These are phyloP conservation scores for Vitis hybrid DNA, from an alignment of 177 flowering plant species.

Conservation along the genomic window DNA sequence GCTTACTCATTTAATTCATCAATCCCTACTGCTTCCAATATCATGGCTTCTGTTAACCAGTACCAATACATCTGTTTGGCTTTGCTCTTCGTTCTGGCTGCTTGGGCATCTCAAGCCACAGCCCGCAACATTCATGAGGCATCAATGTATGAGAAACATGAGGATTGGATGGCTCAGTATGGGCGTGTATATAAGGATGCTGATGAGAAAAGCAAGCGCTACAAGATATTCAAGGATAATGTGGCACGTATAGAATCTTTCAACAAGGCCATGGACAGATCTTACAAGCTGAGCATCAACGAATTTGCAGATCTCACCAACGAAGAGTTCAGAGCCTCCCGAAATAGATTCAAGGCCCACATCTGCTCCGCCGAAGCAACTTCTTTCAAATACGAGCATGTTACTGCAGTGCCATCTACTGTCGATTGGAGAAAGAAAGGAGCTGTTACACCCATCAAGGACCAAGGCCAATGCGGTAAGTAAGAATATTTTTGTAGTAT, in stretches of 20 bases:
- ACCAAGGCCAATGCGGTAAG: constrained; percentile 30
- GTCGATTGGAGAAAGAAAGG: constrained; percentile 29
- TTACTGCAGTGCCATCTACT: constrained; percentile 6
- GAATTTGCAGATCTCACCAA: constrained; percentile 25
- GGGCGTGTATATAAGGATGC: constrained; percentile 12
- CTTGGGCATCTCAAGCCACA: constrained; percentile 3
- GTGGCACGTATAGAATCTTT: constrained; percentile 18
- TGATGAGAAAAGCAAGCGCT: constrained; percentile 4
- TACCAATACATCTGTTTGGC: constrained; percentile 3
- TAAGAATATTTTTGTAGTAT: too few species aligned
- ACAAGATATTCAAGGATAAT: constrained; percentile 11
- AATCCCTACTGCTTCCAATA: neutral
- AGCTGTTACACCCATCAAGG: constrained; percentile 25
- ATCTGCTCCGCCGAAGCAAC: neutral
- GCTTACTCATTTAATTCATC: too few species aligned
- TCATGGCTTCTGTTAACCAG: neutral
- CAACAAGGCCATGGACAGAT: constrained; percentile 11
- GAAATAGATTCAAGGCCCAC: constrained; percentile 15
- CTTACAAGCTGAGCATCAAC: constrained; percentile 25
- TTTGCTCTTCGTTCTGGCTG: constrained; percentile 14
- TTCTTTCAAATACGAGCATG: constrained; percentile 17
- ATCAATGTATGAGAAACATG: constrained; percentile 8
- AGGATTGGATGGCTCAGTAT: constrained; percentile 16
- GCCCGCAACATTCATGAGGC: constrained; percentile 11
- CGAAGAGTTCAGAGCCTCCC: constrained; percentile 15